Percentiles rank a stretch among this genome's conserved stretches.
Evolutionary conservation across 768 basidiomycete species (phyloP).

Genomic region (Leccinum truebloodii): DNA sequence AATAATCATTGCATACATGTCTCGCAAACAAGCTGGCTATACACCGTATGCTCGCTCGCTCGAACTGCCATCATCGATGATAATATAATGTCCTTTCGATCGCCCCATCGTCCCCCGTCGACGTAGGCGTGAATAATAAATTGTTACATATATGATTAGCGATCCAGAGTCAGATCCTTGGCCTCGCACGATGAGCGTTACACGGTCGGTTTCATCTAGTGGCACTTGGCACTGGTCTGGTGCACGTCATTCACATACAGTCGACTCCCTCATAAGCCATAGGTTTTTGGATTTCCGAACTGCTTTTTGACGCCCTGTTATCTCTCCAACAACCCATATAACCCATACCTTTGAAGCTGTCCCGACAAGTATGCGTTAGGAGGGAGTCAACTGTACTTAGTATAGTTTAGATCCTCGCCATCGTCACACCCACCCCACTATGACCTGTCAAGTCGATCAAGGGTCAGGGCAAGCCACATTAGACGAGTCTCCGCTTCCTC

Average conservation of each 20-base stretch:
- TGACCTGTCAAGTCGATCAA: neutral
- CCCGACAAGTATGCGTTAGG: no score
- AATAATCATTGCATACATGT: neutral
- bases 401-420: neutral
- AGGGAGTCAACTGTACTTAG: neutral
- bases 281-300: no score
- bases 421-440: neutral
- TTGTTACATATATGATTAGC: neutral
- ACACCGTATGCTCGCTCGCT: no score
- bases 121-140: neutral
- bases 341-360: no score
- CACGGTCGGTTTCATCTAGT: no score
- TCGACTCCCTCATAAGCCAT: no score
- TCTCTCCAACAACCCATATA: no score
- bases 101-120: neutral
- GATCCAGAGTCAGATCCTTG: neutral
- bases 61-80: no score
- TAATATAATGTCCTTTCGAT: neutral
- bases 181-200: neutral
- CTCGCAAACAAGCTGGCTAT: neutral
- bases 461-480: neutral
- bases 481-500: neutral
- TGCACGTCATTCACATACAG: neutral
- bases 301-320: no score
- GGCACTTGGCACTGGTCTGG: neutral